phyloP scores from a whole-genome alignment of 495 filamentous ascomycete genomes.

The Melanomma pulvis-pyrius region DNA sequence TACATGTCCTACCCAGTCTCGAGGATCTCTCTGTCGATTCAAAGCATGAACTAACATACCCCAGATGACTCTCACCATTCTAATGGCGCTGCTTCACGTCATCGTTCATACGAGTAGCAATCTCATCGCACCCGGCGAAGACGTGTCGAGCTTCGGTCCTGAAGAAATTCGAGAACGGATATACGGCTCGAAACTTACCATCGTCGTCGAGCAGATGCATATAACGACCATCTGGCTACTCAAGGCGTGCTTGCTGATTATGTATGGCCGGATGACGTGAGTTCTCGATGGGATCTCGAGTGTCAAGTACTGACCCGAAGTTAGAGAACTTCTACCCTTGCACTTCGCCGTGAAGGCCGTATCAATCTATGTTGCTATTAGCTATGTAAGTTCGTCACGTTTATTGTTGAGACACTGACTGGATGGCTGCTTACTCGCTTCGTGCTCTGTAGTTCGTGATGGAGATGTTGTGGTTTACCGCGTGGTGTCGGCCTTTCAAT shows the following conservation, averaged over 20 bases:
- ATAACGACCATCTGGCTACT: conserved; percentile 54
- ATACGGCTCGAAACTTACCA: conserved; percentile 59
- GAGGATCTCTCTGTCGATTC: background rate
- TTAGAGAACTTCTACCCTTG: conserved; percentile 46
- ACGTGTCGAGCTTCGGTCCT: conserved; percentile 59
- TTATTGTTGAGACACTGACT: background rate
- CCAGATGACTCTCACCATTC: conserved; percentile 54
- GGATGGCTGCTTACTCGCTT: background rate
- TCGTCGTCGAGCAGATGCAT: conserved; percentile 55
- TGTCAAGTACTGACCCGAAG: background rate
- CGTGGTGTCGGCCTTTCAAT: conserved; percentile 64
- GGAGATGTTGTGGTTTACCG: conserved; percentile 63
- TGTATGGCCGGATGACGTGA: conserved; percentile 60
- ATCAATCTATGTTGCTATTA: conserved; percentile 55
- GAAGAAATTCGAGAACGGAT: conserved; percentile 53
- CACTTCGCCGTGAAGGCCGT: conserved; percentile 58
- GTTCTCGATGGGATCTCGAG: background rate
- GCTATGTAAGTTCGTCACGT: conserved; percentile 48
- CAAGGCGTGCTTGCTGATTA: conserved; percentile 57
- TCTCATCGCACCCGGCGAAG: conserved; percentile 57
- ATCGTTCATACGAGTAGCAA: conserved; percentile 60
- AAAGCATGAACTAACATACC: background rate
- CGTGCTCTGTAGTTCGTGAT: conserved; percentile 45
- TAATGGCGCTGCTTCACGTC: conserved; percentile 61
- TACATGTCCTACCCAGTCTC: background rate